A percentile compares a stretch with the other conserved stretches of the same genome.
Conservation (phyloP, 2,329 filamentous ascomycete species). For the Nemania serpens region DNA sequence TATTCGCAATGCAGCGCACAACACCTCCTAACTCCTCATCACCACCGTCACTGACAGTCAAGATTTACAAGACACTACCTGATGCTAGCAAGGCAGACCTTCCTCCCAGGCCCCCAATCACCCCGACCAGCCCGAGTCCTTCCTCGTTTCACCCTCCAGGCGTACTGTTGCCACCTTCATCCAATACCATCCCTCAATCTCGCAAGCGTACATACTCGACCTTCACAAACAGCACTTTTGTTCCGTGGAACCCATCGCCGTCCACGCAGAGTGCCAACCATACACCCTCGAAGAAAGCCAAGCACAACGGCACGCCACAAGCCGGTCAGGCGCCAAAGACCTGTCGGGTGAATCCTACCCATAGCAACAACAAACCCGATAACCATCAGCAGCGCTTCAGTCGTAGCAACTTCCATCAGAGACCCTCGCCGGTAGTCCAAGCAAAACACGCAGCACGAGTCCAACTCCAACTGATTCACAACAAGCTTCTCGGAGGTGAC, state of each 20-base stretch:
- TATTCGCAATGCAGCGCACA: slow-evolving; percentile 4
- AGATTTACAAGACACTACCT: slow-evolving; percentile 9
- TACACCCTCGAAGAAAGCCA: not conserved
- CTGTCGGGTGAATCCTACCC: not conserved
- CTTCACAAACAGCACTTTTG: not conserved
- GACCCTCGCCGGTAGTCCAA: no score
- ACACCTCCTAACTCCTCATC: not conserved
- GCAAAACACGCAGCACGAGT: no score
- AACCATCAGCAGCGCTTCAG: not conserved
- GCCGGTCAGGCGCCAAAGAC: not conserved
- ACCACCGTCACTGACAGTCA: not conserved
- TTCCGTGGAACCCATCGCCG: not conserved
- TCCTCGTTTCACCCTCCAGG: not conserved
- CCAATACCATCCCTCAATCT: not conserved
- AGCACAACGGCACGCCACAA: not conserved
- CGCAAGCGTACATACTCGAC: slow-evolving; percentile 1
- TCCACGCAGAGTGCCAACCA: not conserved
- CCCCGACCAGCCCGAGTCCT: not conserved
- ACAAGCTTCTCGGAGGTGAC: slow-evolving; percentile 18
- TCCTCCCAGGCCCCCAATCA: slow-evolving; percentile 1
- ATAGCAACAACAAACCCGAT: not conserved
- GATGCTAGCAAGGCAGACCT: slow-evolving; percentile 20
- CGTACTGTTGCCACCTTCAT: not conserved
- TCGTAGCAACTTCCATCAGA: not conserved
- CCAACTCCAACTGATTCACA: not conserved